These are phyloP conservation scores for Boletus sp. DNA, from an alignment of 1,284 basidiomycete genomes.

Conservation along the genomic window DNA sequence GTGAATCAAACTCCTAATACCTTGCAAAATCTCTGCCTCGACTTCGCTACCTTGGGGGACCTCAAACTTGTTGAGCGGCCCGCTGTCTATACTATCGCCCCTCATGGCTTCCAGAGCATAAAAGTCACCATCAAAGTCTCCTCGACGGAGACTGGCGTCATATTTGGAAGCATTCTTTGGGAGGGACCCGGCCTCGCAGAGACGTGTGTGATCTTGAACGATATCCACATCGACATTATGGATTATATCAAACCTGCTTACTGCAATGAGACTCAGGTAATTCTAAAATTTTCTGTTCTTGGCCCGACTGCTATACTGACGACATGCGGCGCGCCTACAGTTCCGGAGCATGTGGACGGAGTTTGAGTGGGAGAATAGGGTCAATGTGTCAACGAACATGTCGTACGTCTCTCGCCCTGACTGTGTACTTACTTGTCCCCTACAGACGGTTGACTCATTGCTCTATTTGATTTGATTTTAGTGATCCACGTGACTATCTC, in stretches of 20 bases:
- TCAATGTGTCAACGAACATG: conserved; percentile 77
- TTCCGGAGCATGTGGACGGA: conserved; percentile 94
- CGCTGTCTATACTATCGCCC: conserved; percentile 87
- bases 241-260: conserved; percentile 98
- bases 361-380: conserved; percentile 90
- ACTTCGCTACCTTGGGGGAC: conserved; percentile 97
- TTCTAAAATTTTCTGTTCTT: not conserved
- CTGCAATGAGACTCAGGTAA: conserved; percentile 90
- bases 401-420: conserved; percentile 36
- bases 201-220: conserved; percentile 89
- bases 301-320: not conserved
- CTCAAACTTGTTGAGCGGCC: conserved; percentile 97
- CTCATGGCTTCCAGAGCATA: conserved; percentile 97
- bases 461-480: conserved; percentile 19
- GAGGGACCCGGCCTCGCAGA: conserved; percentile 86
- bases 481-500: conserved; percentile 70
- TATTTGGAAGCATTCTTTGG: conserved; percentile 98
- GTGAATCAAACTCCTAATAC: conserved; percentile 97
- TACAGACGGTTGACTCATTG: not conserved
- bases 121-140: conserved; percentile 98
- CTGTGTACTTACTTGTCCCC: not conserved
- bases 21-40: conserved; percentile 93
- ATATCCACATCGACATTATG: conserved; percentile 99
- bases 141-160: conserved; percentile 96
- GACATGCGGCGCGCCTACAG: conserved; percentile 35